These are phyloP conservation scores for Inosperma sp. DNA, from an alignment of 768 basidiomycete species.

Conservation along the genomic window DNA sequence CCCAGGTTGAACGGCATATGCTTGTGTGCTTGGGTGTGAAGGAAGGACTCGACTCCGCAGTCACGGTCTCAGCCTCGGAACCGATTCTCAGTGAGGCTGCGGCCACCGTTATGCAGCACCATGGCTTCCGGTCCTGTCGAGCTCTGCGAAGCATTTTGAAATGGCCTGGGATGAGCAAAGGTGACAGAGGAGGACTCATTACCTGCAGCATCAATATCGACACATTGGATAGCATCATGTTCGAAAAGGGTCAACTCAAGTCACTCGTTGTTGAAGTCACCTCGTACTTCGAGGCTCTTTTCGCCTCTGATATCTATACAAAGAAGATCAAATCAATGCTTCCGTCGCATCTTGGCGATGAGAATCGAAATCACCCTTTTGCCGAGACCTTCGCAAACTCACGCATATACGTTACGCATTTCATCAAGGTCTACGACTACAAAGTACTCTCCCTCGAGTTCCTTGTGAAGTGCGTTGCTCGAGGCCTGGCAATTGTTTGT, in stretches of 20 bases:
- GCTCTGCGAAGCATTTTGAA: not conserved
- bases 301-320: not conserved
- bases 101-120: not conserved
- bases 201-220: constrained; percentile 1
- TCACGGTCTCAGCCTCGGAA: not conserved
- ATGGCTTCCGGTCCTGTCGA: not conserved
- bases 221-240: constrained; percentile 3
- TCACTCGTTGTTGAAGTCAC: not conserved
- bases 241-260: not conserved
- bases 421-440: constrained; percentile 6
- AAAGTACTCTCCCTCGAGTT: not conserved
- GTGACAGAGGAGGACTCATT: not conserved
- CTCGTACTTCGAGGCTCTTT: not conserved
- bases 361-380: not conserved
- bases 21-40: not conserved
- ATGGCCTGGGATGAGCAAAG: constrained; percentile 2
- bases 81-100: constrained; percentile 5
- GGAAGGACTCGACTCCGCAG: not conserved
- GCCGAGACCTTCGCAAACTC: not conserved
- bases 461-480: not conserved
- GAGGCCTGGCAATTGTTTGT: constrained; percentile 1
- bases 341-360: not conserved
- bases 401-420: constrained; percentile 1
- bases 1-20: constrained; percentile 3
- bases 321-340: not conserved